These are phyloP conservation scores for Cronartium quercuum DNA, from an alignment of 1,284 basidiomycete species.

Conservation along the genomic window DNA sequence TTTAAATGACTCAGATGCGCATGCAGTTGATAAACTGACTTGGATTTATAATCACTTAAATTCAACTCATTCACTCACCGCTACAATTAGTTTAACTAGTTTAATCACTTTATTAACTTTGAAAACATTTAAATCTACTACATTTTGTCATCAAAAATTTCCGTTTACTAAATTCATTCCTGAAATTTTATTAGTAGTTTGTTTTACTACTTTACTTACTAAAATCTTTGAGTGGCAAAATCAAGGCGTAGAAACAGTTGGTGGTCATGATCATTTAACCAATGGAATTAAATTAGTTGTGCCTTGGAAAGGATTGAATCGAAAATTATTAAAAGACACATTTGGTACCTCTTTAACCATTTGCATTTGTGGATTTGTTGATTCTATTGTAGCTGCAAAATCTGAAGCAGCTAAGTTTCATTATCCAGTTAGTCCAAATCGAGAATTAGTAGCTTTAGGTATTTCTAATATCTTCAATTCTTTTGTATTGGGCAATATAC, in stretches of 20 bases:
- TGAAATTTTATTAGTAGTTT: conserved; percentile 68
- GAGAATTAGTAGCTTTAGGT: conserved; percentile 75
- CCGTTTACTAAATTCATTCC: conserved; percentile 76
- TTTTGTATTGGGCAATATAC: conserved; percentile 10
- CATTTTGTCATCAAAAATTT: conserved; percentile 61
- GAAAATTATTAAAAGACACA: conserved; percentile 25
- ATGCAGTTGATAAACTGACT: conserved; percentile 66
- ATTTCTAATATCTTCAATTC: conserved; percentile 41
- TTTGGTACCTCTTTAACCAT: conserved; percentile 35
- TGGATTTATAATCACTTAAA: conserved; percentile 67
- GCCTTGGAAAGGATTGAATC: conserved; percentile 27
- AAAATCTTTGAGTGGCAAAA: conserved; percentile 66
- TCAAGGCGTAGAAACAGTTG: conserved; percentile 72
- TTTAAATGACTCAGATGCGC: conserved; percentile 58
- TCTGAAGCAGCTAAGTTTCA: conserved; percentile 76
- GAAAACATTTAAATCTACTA: conserved; percentile 55
- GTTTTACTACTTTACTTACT: conserved; percentile 64
- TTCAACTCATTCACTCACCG: conserved; percentile 61
- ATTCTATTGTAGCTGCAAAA: conserved; percentile 77
- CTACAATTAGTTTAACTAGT: conserved; percentile 62
- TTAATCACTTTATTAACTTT: conserved; percentile 61
- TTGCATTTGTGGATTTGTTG: conserved; percentile 51
- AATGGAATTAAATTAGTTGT: conserved; percentile 25
- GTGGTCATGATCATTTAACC: conserved; percentile 48
- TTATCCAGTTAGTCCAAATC: conserved; percentile 81